Percentiles rank a stretch among this genome's conserved stretches.
phyloP scores from a whole-genome alignment of 2,329 filamentous ascomycete genomes.

The Rhinocladiella mackenziei region DNA sequence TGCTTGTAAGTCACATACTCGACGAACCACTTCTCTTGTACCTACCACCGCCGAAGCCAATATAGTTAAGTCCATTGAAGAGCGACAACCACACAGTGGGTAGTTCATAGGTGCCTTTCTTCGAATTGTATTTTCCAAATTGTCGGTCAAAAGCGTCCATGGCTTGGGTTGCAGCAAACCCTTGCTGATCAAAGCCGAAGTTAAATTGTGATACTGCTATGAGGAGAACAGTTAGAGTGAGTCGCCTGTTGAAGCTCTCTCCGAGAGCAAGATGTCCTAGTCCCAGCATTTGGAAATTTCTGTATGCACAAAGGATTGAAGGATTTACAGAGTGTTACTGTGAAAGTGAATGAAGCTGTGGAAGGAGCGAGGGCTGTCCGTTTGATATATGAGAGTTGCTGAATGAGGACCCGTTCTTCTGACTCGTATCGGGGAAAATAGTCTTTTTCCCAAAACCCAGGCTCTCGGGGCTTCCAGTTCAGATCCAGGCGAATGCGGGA shows the following conservation, averaged over 20 bases:
- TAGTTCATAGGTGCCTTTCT: slow-evolving; percentile 9
- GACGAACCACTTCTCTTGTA: background rate
- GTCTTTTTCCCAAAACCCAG: too few species aligned
- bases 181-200: slow-evolving; percentile 13
- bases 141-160: slow-evolving; percentile 11
- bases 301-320: too few species aligned
- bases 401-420: too few species aligned
- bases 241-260: slow-evolving; percentile 7
- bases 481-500: too few species aligned
- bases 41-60: slow-evolving; percentile 1
- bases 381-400: too few species aligned
- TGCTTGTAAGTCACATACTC: slow-evolving; percentile 1
- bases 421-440: too few species aligned
- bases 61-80: slow-evolving; percentile 12
- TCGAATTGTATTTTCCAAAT: slow-evolving; percentile 9
- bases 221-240: slow-evolving; percentile 8
- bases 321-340: too few species aligned
- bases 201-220: slow-evolving; percentile 15
- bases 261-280: background rate
- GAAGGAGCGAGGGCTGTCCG: too few species aligned
- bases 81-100: slow-evolving; percentile 15
- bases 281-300: too few species aligned
- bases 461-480: too few species aligned
- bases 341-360: too few species aligned
- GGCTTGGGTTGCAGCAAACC: slow-evolving; percentile 11